Conservation (phyloP, 2,329 filamentous ascomycete genomes). For the Whalleya microplaca region DNA sequence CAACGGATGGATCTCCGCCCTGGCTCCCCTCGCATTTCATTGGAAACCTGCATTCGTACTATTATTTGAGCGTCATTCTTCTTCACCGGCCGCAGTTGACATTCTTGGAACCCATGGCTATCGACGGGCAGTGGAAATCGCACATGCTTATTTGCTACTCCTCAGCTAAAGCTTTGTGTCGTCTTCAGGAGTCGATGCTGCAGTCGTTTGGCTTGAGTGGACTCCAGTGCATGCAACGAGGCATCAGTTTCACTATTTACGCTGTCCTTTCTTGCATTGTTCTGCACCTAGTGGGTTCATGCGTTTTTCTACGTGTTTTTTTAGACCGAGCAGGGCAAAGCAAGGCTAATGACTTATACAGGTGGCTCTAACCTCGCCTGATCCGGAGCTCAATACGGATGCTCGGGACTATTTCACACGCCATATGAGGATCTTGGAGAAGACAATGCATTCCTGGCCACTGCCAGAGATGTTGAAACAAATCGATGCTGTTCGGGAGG, state of each 20-base stretch:
- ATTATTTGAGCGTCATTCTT: conserved; percentile 82
- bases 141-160: conserved; percentile 87
- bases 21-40: conserved; percentile 87
- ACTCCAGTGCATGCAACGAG: conserved; percentile 88
- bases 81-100: conserved; percentile 85
- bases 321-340: not conserved
- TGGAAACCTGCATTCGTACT: conserved; percentile 88
- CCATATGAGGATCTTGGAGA: conserved; percentile 92
- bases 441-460: conserved; percentile 79
- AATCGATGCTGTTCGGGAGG: conserved; percentile 84
- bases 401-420: conserved; percentile 87
- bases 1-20: conserved; percentile 76
- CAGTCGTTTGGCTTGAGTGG: conserved; percentile 77
- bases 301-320: conserved; percentile 5
- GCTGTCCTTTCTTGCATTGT: conserved; percentile 88
- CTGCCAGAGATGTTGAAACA: conserved; percentile 90
- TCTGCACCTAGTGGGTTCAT: conserved; percentile 78
- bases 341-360: conserved; percentile 42
- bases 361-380: conserved; percentile 92
- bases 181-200: conserved; percentile 82
- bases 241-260: conserved; percentile 96
- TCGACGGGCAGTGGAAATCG: conserved; percentile 80
- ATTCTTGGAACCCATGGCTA: conserved; percentile 71
- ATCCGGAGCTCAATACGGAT: conserved; percentile 83
- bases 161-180: conserved; percentile 82